Evolutionary conservation across 208 protist genomes (phyloP), one percentile per base, ranked within the genome.

Genomic region (Trypanosoma scelopori): DNA sequence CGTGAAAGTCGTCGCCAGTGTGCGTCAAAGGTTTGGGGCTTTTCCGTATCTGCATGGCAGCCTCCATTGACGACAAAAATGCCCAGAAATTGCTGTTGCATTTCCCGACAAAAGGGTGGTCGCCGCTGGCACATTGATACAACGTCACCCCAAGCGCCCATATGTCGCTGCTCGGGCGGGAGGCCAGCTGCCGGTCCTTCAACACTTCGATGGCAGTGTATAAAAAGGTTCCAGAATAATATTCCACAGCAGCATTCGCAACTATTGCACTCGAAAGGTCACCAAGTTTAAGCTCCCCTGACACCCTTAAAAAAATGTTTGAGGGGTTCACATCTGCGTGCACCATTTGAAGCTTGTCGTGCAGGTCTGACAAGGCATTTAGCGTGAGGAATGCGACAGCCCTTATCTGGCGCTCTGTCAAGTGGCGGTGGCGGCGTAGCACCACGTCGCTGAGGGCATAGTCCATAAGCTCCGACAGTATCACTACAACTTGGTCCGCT

Each of bases 241-340:
- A 57, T 16, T 63, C 57, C 5, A 71, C 66, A 15, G 56, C 13
- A 0, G 6, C 35, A 35, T 46, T 23, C 20, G 65, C 47, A 28
- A 18, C 37, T 35, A 59, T 35, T 16, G 58, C 67, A 39, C 49
- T 52, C 15, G 51, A 53, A 3, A 73, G 53, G 43, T 73, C 67
- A n/a, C 58, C 67, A 42, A 73, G 43, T 25, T 58, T 61, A 20
- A 73, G 25, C 7, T 57, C 67, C 45, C 61, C 70, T 13, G 51
- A 20, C 1, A 27, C 5, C 5, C 48, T 20, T 5, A 82, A 46
- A 15, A 92, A 67, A 50, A 92, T 56, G 56, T 92, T 92, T 18
- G 74, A 39, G 15, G 76, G 71, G 46, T 71, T 86, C 25, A 92
- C 58, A 59, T 92, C 86, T 15, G 73, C 83, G 63, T 92, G 86